A percentile compares a stretch with the other conserved stretches of the same genome.
Conservation (phyloP, 805 yeast species). For the Monosporozyma aquatica region DNA sequence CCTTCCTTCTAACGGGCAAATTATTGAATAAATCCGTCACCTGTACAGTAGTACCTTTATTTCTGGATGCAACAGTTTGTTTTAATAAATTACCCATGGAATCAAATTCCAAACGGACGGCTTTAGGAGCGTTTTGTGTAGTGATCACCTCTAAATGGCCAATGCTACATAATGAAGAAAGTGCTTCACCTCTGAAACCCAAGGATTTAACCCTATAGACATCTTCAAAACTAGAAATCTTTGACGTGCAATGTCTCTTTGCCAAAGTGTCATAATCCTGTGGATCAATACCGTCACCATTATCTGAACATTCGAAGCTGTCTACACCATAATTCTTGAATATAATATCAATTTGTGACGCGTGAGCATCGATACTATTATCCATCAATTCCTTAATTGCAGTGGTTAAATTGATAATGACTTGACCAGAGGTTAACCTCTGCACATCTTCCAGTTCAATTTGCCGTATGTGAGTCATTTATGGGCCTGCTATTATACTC, state of each 20-base stretch:
- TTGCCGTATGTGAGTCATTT: constrained; percentile 14
- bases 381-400: constrained; percentile 82
- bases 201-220: constrained; percentile 42
- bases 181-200: constrained; percentile 79
- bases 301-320: constrained; percentile 56
- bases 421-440: constrained; percentile 85
- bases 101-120: constrained; percentile 46
- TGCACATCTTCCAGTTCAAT: constrained; percentile 52
- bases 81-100: constrained; percentile 42
- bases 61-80: constrained; percentile 39
- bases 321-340: constrained; percentile 69
- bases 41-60: constrained; percentile 59
- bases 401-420: constrained; percentile 66
- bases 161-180: constrained; percentile 58
- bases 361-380: constrained; percentile 73
- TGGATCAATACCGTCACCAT: constrained; percentile 54
- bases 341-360: constrained; percentile 56
- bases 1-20: constrained; percentile 77
- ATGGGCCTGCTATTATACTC: too few species aligned
- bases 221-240: constrained; percentile 48
- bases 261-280: constrained; percentile 48
- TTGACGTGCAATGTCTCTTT: constrained; percentile 59
- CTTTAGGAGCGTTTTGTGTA: constrained; percentile 48
- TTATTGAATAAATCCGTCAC: constrained; percentile 52
- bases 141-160: constrained; percentile 43